Conservation (phyloP, 2,329 filamentous ascomycete genomes). For the Lachnellula occidentalis region DNA sequence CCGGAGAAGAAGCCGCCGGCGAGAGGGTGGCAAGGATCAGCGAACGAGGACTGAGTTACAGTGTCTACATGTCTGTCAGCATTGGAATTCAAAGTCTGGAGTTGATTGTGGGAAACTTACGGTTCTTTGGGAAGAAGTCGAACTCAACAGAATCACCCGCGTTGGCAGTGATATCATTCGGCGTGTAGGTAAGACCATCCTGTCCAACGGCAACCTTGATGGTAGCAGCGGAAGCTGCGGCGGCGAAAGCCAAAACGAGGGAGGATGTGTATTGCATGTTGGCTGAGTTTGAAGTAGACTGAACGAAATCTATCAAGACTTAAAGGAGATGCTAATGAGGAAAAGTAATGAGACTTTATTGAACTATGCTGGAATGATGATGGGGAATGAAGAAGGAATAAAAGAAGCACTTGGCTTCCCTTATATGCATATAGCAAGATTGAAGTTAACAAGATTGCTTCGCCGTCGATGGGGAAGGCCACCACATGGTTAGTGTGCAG, state of each 20-base stretch:
- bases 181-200: conserved; percentile 80
- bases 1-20: conserved; percentile 35
- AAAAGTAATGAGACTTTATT: conserved; percentile 3
- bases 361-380: background rate
- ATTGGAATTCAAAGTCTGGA: background rate
- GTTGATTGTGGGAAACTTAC: background rate
- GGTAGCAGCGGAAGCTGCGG: conserved; percentile 11
- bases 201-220: conserved; percentile 68
- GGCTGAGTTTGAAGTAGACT: background rate
- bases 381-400: background rate
- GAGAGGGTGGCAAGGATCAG: conserved; percentile 36
- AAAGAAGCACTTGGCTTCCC: background rate
- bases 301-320: background rate
- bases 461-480: background rate
- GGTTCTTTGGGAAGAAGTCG: conserved; percentile 30
- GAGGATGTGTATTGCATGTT: conserved; percentile 19
- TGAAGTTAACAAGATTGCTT: background rate
- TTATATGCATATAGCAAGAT: background rate
- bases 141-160: conserved; percentile 31
- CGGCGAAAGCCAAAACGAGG: conserved; percentile 11
- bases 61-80: conserved; percentile 28
- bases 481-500: background rate
- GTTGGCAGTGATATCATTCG: conserved; percentile 34
- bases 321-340: background rate
- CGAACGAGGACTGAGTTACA: conserved; percentile 35